Base-by-base conservation (phyloP, 768 basidiomycete genomes). In the Naganishia onofrii region DNA sequence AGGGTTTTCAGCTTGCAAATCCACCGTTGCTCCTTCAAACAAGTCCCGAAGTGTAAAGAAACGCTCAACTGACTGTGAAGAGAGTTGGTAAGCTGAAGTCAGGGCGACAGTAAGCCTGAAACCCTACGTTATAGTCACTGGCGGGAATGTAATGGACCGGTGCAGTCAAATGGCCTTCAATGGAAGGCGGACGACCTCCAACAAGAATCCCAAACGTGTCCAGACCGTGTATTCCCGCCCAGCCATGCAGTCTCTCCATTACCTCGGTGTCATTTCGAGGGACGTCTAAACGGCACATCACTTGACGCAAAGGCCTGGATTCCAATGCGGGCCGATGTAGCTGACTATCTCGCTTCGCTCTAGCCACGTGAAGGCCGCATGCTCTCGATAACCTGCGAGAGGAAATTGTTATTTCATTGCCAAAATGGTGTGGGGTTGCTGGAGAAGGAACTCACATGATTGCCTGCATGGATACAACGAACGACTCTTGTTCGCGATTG, bases 101-200 rank as follows among this genome's bases (percentile, higher is more conserved):
- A 12, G 46, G 7, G 13, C 10, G 1, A 3, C 10, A 4, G 54
- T 2, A 32, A 31, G 12, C 19, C 34, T 23, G 23, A 51, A 23
- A 38, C 17, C 60, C 15, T 44, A 63, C 60, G 13, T 42, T 29
- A 13, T 23, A 5, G 13, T 8, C 23, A 63, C 28, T n/a, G 1
- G 38, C 60, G 23, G 60, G 60, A 36, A 63, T 26, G 15, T 44
- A 63, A 17, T 63, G 60, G 28, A 63, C 10, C 12, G 60, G 60
- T 6, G 36, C n/a, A 2, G 60, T 44, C 60, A 44, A n/a, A 19
- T 44, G 60, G 15, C 32, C 38, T 44, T 42, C 60, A 17, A 44
- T 29, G 12, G 23, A 42, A 8, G 60, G 38, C 15, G 60, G 60
- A 15, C 60, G 60, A 15, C 60, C 60, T 9, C 23, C 21, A 13